A percentile compares a stretch with the other conserved stretches of the same genome.
Evolutionary conservation across 2,329 filamentous ascomycete species (phyloP).

Genomic region (Penicillium fuscoglaucum): DNA sequence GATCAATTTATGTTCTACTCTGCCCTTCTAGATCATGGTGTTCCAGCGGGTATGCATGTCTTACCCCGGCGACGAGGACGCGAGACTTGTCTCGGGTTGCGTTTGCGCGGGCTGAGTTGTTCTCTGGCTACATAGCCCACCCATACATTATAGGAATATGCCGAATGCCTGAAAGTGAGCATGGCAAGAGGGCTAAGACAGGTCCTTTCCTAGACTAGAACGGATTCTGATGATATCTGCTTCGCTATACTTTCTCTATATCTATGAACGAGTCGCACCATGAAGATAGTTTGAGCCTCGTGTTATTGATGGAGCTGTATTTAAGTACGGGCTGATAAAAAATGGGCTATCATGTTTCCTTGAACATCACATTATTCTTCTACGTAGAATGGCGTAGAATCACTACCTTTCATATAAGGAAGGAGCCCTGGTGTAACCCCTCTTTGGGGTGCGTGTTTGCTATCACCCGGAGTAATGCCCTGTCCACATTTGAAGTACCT

Average conservation of each 20-base stretch:
- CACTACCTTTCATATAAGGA: neutral
- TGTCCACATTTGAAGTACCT: neutral
- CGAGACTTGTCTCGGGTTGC: neutral
- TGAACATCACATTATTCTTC: neutral
- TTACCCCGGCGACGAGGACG: neutral
- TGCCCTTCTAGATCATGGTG: neutral
- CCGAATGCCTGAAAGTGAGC: neutral
- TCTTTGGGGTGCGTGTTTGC: neutral
- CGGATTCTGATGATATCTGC: neutral
- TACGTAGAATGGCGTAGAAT: neutral
- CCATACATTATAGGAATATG: neutral
- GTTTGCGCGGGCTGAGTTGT: neutral
- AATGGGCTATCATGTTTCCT: neutral
- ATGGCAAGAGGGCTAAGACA: neutral
- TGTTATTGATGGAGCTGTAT: too few species aligned
- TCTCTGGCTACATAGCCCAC: neutral
- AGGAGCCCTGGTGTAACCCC: neutral
- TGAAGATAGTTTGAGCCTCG: too few species aligned
- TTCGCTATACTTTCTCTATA: neutral
- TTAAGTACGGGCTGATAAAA: too few species aligned
- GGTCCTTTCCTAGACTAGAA: too few species aligned
- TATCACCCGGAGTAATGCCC: neutral
- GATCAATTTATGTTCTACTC: neutral
- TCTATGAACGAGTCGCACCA: neutral
- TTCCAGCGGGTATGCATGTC: neutral